These are phyloP conservation scores for Hypoxylon intermedium DNA, from an alignment of 495 filamentous ascomycete genomes.

Conservation along the genomic window DNA sequence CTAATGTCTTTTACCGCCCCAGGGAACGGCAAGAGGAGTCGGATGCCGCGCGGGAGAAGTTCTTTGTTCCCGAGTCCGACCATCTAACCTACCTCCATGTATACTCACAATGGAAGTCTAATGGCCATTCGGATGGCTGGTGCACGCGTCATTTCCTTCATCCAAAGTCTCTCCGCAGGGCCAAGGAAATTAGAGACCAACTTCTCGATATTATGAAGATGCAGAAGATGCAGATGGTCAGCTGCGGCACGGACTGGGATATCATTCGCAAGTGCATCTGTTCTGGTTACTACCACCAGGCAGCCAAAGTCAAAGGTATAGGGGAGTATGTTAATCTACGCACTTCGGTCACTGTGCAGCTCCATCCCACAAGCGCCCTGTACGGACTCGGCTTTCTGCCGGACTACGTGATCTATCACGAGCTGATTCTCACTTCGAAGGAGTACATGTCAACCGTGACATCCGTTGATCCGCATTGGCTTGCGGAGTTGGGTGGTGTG, in stretches of 20 bases:
- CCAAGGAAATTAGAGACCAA: constrained; percentile 93
- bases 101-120: constrained; percentile 92
- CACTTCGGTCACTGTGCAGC: constrained; percentile 88
- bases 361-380: constrained; percentile 92
- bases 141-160: constrained; percentile 92
- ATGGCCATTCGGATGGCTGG: constrained; percentile 90
- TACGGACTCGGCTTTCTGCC: constrained; percentile 93
- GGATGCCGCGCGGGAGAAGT: constrained; percentile 95
- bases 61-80: constrained; percentile 97
- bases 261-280: constrained; percentile 95
- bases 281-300: constrained; percentile 97
- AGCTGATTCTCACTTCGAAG: constrained; percentile 94
- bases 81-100: constrained; percentile 96
- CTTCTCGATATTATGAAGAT: constrained; percentile 92
- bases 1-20: constrained; percentile 95
- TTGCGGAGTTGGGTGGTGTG: constrained; percentile 97
- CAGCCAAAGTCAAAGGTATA: constrained; percentile 95
- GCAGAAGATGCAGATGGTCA: constrained; percentile 86
- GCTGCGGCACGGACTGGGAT: constrained; percentile 97
- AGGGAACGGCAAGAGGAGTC: constrained; percentile 98
- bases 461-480: constrained; percentile 95
- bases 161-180: constrained; percentile 86
- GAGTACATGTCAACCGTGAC: constrained; percentile 99
- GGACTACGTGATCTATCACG: constrained; percentile 98
- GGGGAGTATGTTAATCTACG: constrained; percentile 97